phyloP scores from a whole-genome alignment of 1,139 yeast species.

The Zygosaccharomyces sapae region DNA sequence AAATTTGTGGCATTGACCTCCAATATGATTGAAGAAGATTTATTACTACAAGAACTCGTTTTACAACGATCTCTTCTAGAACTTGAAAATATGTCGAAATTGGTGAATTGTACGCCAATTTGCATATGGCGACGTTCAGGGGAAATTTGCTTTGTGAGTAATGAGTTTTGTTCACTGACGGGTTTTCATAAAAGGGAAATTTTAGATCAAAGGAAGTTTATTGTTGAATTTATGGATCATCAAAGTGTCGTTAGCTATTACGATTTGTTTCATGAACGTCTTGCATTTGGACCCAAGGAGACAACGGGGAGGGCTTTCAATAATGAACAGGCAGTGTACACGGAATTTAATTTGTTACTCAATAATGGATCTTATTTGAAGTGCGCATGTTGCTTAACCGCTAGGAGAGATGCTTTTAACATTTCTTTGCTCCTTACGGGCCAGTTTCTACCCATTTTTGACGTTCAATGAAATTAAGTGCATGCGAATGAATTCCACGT shows the following conservation, averaged over 20 bases:
- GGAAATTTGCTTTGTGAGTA: constrained; percentile 66
- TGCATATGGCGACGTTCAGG: constrained; percentile 78
- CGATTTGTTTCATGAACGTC: constrained; percentile 63
- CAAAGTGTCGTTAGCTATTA: constrained; percentile 79
- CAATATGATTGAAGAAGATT: constrained; percentile 60
- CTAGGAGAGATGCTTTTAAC: constrained; percentile 84
- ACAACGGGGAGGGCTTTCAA: constrained; percentile 14
- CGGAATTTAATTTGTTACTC: constrained; percentile 69
- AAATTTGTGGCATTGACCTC: constrained; percentile 71
- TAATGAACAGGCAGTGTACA: constrained; percentile 39
- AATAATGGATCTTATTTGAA: constrained; percentile 36
- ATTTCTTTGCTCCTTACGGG: constrained; percentile 93
- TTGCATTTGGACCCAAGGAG: constrained; percentile 68
- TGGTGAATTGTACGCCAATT: constrained; percentile 61
- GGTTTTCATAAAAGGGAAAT: constrained; percentile 43
- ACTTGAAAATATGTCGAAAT: constrained; percentile 48
- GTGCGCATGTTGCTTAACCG: constrained; percentile 84
- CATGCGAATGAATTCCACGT: constrained; percentile 1
- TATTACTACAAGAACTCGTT: constrained; percentile 61
- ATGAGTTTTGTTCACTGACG: constrained; percentile 63
- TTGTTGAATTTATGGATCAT: constrained; percentile 84
- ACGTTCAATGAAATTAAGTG: constrained; percentile 15
- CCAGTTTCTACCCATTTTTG: constrained; percentile 69
- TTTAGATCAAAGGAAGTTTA: constrained; percentile 47
- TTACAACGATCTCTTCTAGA: constrained; percentile 71